Percentiles rank a stretch among this genome's conserved stretches.
phyloP scores from a whole-genome alignment of 768 basidiomycete genomes.

The Gymnopilus dilepis region DNA sequence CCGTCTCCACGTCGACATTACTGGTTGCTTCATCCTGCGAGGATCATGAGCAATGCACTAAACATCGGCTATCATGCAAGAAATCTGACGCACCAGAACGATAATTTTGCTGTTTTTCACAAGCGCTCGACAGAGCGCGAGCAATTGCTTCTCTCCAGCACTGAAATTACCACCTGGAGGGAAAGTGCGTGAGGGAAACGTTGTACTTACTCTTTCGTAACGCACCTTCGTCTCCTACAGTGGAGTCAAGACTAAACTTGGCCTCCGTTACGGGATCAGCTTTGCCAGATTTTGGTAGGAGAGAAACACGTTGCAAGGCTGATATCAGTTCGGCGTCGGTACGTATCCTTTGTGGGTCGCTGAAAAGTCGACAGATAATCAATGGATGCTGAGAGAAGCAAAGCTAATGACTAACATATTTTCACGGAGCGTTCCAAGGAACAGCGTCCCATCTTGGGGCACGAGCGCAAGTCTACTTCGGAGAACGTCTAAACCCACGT shows the following conservation, averaged over 20 bases:
- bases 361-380: slow-evolving; percentile 22
- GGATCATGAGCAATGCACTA: not conserved
- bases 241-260: slow-evolving; percentile 70
- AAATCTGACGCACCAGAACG: slow-evolving; percentile 48
- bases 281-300: slow-evolving; percentile 57
- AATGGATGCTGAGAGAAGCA: not conserved
- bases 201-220: not conserved
- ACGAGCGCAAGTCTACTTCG: slow-evolving; percentile 65
- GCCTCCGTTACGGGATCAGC: slow-evolving; percentile 52
- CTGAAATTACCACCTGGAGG: slow-evolving; percentile 65
- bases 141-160: slow-evolving; percentile 69
- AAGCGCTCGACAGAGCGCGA: slow-evolving; percentile 65
- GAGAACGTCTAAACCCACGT: slow-evolving; percentile 59
- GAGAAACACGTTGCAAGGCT: slow-evolving; percentile 62
- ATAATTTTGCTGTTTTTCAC: slow-evolving; percentile 65
- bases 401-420: slow-evolving; percentile 37
- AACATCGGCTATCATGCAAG: not conserved
- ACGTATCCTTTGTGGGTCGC: slow-evolving; percentile 56
- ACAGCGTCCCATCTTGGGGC: slow-evolving; percentile 65
- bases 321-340: slow-evolving; percentile 70
- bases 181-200: slow-evolving; percentile 41
- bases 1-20: slow-evolving; percentile 67
- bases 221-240: slow-evolving; percentile 62
- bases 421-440: slow-evolving; percentile 49
- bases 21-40: slow-evolving; percentile 71